Percentiles rank a stretch among this genome's conserved stretches.
Evolutionary conservation across 306 rosid genomes (phyloP).

Genomic region (Hippophae tibetana): DNA sequence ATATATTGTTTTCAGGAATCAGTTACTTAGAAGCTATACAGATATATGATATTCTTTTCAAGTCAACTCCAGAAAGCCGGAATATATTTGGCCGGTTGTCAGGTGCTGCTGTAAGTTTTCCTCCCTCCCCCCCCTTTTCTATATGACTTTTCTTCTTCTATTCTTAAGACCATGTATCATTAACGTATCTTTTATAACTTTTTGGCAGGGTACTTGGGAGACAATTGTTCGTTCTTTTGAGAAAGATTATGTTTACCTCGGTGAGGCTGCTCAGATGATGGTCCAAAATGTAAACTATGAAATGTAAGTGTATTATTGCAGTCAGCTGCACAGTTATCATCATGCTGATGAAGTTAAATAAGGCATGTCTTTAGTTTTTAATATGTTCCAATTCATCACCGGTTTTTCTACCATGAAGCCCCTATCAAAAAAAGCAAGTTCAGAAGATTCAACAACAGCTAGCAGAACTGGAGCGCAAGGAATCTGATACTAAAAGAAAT

Average conservation of each 20-base stretch:
- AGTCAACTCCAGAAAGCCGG: slow-evolving; percentile 74
- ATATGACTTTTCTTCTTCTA: no score
- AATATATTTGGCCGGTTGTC: slow-evolving; percentile 82
- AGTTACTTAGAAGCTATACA: slow-evolving; percentile 73
- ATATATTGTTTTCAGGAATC: slow-evolving; percentile 45
- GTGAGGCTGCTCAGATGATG: slow-evolving; percentile 85
- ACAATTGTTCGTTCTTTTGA: slow-evolving; percentile 57
- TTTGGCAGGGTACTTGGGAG: slow-evolving; percentile 82
- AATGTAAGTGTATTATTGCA: slow-evolving; percentile 47
- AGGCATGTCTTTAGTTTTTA: slow-evolving; percentile 1
- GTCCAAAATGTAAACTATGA: slow-evolving; percentile 87
- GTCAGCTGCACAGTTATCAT: slow-evolving; percentile 2
- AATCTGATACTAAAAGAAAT: slow-evolving; percentile 78
- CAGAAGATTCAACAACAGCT: slow-evolving; percentile 94
- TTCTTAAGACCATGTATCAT: background rate
- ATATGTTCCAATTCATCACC: slow-evolving; percentile 3
- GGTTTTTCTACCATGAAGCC: slow-evolving; percentile 40
- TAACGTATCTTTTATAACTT: background rate
- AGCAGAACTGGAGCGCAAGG: slow-evolving; percentile 86
- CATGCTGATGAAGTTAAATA: background rate
- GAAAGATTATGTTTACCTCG: slow-evolving; percentile 85
- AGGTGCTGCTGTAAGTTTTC: slow-evolving; percentile 69
- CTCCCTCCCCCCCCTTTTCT: slow-evolving; percentile 4
- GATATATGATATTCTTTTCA: slow-evolving; percentile 56
- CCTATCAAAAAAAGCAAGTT: slow-evolving; percentile 83